Base-by-base conservation (phyloP, 1,139 yeast genomes). In the Zygoascus hellenicus region DNA sequence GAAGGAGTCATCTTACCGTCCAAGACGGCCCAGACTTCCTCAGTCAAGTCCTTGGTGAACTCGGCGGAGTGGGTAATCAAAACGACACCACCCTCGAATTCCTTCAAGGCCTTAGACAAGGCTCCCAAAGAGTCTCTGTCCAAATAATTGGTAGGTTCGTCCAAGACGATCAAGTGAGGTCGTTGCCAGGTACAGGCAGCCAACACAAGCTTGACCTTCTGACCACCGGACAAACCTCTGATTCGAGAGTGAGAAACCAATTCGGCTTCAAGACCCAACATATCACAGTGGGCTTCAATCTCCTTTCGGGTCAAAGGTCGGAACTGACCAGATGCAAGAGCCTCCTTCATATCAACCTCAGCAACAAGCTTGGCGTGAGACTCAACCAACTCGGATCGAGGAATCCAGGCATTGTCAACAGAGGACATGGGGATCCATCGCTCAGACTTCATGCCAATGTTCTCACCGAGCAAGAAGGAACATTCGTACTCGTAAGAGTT, bases 141-240 rank as follows among this genome's bases (percentile, higher is more conserved):
- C 80, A 92, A 82, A 77, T 92, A 92, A 79, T 92, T 92, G 69
- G 97, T 92, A 50, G 68, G 68, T 19, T 45, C 97, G 81, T 92
- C 97, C 75, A 92, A 87, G 66, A 92, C 98, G 66, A 92, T 90
- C 80, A 92, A 82, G 74, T 92, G 98, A 70, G 98, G 98, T 83
- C 97, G 90, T 81, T 90, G 97, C 98, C 98, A 92, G 56, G 97
- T 89, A 83, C 98, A 88, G 75, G 98, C 98, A 75, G 98, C 98
- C 71, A 92, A 80, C 67, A 92, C 98, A 72, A 92, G 86, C 80
- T 92, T 92, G 75, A 92, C 98, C 83, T 92, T 92, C 81, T 92
- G 98, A 81, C 98, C 98, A 84, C 98, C 98, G 62, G 98, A 92
- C 69, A 92, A 83, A 84, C 98, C 97, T 81, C 97, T 89, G 76